Evolutionary conservation across 2,329 filamentous ascomycete genomes (phyloP).

Genomic region (Botrytis cinerea): DNA sequence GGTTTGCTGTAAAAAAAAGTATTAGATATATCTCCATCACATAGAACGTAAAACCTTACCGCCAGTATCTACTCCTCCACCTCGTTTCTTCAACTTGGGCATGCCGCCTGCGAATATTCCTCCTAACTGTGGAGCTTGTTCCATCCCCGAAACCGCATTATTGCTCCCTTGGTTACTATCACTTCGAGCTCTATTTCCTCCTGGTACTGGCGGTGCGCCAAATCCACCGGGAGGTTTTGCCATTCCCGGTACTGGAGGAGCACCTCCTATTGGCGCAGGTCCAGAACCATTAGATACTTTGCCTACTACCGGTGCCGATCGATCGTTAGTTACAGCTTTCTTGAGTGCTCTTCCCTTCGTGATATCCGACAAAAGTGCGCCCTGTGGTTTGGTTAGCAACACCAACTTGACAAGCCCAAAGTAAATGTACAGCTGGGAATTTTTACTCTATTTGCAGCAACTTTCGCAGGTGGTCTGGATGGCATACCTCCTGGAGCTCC

Average conservation of each 20-base stretch:
- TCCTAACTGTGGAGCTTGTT: conserved; percentile 75
- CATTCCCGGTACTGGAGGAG: conserved; percentile 76
- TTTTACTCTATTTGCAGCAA: conserved; percentile 64
- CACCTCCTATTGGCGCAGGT: conserved; percentile 67
- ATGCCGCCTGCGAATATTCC: conserved; percentile 93
- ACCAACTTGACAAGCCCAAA: conserved; percentile 31
- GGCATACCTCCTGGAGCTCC: conserved; percentile 58
- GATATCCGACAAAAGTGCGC: conserved; percentile 86
- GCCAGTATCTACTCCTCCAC: conserved; percentile 77
- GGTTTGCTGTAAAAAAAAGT: conserved; percentile 53
- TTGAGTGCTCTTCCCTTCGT: conserved; percentile 76
- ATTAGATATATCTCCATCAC: neutral
- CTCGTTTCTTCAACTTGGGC: conserved; percentile 88
- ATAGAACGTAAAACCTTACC: conserved; percentile 45
- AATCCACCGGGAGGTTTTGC: conserved; percentile 62
- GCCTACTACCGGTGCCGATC: conserved; percentile 75
- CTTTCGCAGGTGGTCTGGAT: conserved; percentile 54
- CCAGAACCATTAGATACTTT: conserved; percentile 56
- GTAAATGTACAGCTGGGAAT: conserved; percentile 29
- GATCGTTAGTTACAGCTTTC: conserved; percentile 88
- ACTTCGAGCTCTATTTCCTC: conserved; percentile 69
- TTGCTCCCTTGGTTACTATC: conserved; percentile 72
- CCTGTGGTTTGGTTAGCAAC: conserved; percentile 53
- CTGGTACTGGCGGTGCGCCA: conserved; percentile 67
- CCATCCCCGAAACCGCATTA: conserved; percentile 47